phyloP scores from a whole-genome alignment of 2,329 filamentous ascomycete species.

The Ophioceras dolichostomum region DNA sequence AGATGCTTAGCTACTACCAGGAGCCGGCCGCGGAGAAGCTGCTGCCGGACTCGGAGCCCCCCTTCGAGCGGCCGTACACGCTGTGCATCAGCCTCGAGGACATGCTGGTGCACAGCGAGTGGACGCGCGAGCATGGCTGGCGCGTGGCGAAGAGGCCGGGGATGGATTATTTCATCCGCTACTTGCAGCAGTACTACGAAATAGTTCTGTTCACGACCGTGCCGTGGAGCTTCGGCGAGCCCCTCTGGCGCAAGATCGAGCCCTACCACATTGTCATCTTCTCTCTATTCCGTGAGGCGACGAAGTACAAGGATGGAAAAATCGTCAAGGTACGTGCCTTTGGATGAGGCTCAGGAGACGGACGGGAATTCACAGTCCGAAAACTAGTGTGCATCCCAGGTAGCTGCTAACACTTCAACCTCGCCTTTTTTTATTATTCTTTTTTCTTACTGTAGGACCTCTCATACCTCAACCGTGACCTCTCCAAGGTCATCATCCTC shows the following conservation, averaged over 20 bases:
- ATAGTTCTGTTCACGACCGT: constrained; percentile 90
- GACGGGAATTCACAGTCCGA: too few species aligned
- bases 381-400: too few species aligned
- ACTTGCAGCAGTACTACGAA: constrained; percentile 96
- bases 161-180: constrained; percentile 93
- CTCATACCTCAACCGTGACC: constrained; percentile 91
- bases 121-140: constrained; percentile 91
- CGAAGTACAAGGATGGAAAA: constrained; percentile 89
- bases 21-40: constrained; percentile 93
- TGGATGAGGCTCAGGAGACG: too few species aligned
- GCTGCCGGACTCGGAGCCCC: constrained; percentile 56
- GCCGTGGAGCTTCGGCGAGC: constrained; percentile 73
- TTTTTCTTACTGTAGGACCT: too few species aligned
- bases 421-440: too few species aligned
- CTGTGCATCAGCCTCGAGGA: constrained; percentile 89
- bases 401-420: too few species aligned
- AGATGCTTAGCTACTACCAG: constrained; percentile 83
- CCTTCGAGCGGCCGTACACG: constrained; percentile 78
- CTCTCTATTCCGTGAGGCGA: constrained; percentile 93
- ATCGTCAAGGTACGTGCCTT: constrained; percentile 68
- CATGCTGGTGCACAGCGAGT: constrained; percentile 87
- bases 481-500: constrained; percentile 89
- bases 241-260: constrained; percentile 84
- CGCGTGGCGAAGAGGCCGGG: constrained; percentile 89
- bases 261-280: constrained; percentile 92